Evolutionary conservation across 2,329 filamentous ascomycete species (phyloP), one percentile per base, ranked within the genome.

Genomic region (Penicillium paneum): DNA sequence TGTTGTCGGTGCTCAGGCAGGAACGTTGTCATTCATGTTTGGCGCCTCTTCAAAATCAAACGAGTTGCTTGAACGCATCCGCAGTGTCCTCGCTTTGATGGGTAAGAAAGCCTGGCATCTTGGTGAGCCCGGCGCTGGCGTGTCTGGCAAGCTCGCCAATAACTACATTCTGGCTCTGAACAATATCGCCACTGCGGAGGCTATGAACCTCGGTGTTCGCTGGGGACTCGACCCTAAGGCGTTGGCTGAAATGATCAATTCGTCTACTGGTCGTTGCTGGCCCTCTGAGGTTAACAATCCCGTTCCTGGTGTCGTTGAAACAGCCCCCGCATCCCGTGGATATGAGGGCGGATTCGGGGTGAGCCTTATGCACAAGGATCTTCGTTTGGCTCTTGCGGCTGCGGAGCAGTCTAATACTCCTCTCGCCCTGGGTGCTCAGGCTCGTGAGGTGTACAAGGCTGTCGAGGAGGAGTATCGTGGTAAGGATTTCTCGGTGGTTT

Each of bases 261-360:
- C 89, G 3, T 94, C 90, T 64, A 97, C 93, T 0, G 94, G 94
- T n/a, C 84, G 82, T 61, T 97, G 92, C 80, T 99, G 94, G 94
- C 91, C 93, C 1, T 94, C 88, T 66, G 92, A 97, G 75, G 79
- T 96, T 58, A 99, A 99, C 76, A 97, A 97, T 70, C 94, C 94
- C 0, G 91, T 97, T 3, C 86, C 86, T 11, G 92, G 91, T 13
- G 91, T 97, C 0, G 81, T 93, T 21, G 85, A 87, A 57, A 83
- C 81, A 0, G 83, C 90, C 2, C 91, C 93, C 0, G 88, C 91
- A 0, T 83, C 81, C 51, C 80, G 88, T 53, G 91, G 88, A 50
- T 99, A 91, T 65, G 74, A 77, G 17, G 90, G 90, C 42, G 90
- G 90, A 0, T 94, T 93, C 62, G 88, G 88, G 2, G 83, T 93